Evolutionary conservation across 495 filamentous ascomycete species (phyloP), one percentile per base, ranked within the genome.

Genomic region (Aspergillus cavernicola): DNA sequence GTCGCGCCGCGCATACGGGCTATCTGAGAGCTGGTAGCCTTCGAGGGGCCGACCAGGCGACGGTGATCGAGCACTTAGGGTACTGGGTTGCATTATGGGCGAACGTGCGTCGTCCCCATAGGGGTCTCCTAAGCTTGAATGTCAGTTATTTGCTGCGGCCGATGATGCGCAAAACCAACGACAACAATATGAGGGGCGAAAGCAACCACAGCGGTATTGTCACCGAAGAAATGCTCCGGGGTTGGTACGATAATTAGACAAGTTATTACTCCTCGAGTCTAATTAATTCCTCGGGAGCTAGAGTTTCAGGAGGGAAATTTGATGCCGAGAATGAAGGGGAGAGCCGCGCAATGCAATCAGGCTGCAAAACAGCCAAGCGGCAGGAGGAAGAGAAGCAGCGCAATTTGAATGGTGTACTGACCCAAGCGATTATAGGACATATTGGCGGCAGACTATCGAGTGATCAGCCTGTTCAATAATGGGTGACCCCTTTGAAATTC

Each of bases 11-110:
- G 62, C 69, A 57, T 87, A 87, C 24, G 83, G 78, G 47, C 79
- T 74, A 62, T 89, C 85, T n/a, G 87, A 79, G 3, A 88, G 72
- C 57, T 90, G 85, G 63, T 90, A 90, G 38, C 80, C 79, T 50
- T 82, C 76, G 22, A 85, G 77, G 23, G 80, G 78, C 53, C 81
- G 79, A 31, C 78, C 80, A 38, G 75, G 79, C 24, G 74, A 81
- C 20, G 75, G 75, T 16, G 81, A 75, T 44, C 75, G 76, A 53
- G 69, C 71, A 56, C 80, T 80, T 71, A 82, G 75, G 28, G 78
- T 71, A 71, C 69, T 67, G 45, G 75, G 75, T 56, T 75, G 64
- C 76, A 80, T 78, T 22, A 67, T 64, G 23, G 79, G 72, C 18
- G 71, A 66, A 61, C 80, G 78, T 48, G 86, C 78, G 66, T 87